These are phyloP conservation scores for Exsudoporus floridanus DNA, from an alignment of 1,284 basidiomycete genomes.

Conservation along the genomic window DNA sequence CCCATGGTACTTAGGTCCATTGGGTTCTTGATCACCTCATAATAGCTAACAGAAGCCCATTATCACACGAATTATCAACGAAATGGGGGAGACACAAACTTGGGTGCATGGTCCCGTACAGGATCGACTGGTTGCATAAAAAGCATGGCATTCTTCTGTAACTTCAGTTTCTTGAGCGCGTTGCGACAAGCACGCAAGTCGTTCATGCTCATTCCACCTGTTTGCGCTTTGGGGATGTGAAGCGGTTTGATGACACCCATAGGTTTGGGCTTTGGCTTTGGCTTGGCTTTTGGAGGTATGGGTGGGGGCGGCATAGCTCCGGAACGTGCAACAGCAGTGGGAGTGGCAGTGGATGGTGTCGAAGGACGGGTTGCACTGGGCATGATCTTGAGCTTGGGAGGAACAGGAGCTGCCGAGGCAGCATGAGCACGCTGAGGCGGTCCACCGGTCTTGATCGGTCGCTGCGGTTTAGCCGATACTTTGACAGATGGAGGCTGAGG, in stretches of 20 bases:
- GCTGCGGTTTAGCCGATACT: slow-evolving; percentile 24
- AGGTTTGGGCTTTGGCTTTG: slow-evolving; percentile 32
- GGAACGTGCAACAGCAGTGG: slow-evolving; percentile 23
- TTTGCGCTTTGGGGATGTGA: slow-evolving; percentile 69
- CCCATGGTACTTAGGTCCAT: slow-evolving; percentile 94
- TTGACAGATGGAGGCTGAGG: slow-evolving; percentile 56
- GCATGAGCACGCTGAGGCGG: slow-evolving; percentile 46
- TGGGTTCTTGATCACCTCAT: slow-evolving; percentile 85
- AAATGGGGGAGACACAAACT: slow-evolving; percentile 51
- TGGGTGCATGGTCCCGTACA: slow-evolving; percentile 79
- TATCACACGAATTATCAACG: slow-evolving; percentile 1
- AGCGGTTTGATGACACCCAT: slow-evolving; percentile 43
- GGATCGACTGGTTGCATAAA: slow-evolving; percentile 93
- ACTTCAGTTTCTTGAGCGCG: slow-evolving; percentile 79
- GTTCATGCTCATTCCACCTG: slow-evolving; percentile 76
- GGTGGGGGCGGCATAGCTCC: slow-evolving; percentile 36
- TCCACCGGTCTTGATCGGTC: slow-evolving; percentile 43
- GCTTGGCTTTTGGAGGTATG: slow-evolving; percentile 39
- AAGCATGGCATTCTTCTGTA: slow-evolving; percentile 66
- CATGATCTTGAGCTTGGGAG: slow-evolving; percentile 58
- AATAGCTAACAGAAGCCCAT: slow-evolving; percentile 60
- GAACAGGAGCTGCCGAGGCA: slow-evolving; percentile 41
- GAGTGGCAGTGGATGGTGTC: slow-evolving; percentile 18
- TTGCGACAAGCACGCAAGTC: slow-evolving; percentile 82
- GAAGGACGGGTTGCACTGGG: slow-evolving; percentile 29